Percentiles rank a stretch among this genome's conserved stretches.
These are phyloP conservation scores for Epithemia pelagica DNA, from an alignment of 108 stramenopile species.

Conservation along the genomic window DNA sequence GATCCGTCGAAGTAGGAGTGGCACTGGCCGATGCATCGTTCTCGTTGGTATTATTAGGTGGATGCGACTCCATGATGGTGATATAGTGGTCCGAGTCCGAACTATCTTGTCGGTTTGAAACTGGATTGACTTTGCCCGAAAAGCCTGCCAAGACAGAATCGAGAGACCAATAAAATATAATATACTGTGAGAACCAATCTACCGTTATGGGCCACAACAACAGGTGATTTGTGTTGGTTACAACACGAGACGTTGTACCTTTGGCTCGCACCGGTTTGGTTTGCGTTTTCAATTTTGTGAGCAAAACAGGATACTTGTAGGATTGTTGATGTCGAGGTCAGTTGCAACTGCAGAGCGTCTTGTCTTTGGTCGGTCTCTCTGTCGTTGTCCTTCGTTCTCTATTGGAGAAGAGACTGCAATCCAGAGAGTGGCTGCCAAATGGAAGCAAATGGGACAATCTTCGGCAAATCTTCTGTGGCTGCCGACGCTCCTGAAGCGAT, in stretches of 20 bases:
- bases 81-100: neutral
- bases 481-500: no score
- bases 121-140: no score
- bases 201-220: no score
- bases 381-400: neutral
- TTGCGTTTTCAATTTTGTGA: neutral
- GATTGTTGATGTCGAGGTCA: neutral
- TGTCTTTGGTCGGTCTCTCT: neutral
- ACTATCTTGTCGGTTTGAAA: no score
- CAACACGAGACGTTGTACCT: no score
- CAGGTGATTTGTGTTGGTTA: neutral
- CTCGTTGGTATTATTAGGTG: neutral
- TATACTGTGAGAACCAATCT: no score
- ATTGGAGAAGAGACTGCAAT: neutral
- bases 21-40: neutral
- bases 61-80: neutral
- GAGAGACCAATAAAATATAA: no score
- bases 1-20: neutral
- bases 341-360: neutral
- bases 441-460: neutral
- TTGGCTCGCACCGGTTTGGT: neutral
- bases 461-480: no score
- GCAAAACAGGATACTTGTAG: neutral
- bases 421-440: neutral
- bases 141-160: no score